Conservation (phyloP, 176 grass and related monocot species). For the Eleusine indica region DNA sequence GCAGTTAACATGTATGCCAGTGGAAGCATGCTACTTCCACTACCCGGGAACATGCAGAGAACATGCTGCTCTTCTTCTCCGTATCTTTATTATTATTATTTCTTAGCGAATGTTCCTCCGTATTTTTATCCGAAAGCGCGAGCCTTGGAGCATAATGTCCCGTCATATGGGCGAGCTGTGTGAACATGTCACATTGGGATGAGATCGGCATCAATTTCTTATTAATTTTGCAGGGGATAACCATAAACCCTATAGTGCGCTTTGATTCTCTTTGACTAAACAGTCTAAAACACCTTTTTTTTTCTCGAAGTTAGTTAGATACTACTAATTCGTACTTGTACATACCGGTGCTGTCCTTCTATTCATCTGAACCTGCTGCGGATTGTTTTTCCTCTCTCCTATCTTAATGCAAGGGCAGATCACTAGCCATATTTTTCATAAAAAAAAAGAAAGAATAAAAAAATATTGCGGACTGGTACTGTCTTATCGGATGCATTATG, state of each 20-base stretch:
- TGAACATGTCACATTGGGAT: conserved; percentile 43
- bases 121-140: background rate
- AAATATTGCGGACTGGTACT: background rate
- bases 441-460: background rate
- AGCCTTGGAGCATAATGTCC: conserved; percentile 27
- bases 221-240: background rate
- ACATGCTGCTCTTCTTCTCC: conserved; percentile 12
- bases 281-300: background rate
- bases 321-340: background rate
- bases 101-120: background rate
- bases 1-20: background rate
- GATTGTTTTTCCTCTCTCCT: too few relatives aligned
- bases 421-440: background rate
- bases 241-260: background rate
- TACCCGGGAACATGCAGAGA: conserved; percentile 33
- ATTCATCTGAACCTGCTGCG: background rate
- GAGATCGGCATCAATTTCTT: conserved; percentile 27
- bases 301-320: background rate
- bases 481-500: too few relatives aligned
- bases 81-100: background rate
- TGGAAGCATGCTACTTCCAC: conserved; percentile 25
- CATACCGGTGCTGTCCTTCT: background rate
- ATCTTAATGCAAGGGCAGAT: too few relatives aligned
- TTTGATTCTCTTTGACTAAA: conserved; percentile 8
- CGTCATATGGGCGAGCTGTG: conserved; percentile 2